These are phyloP conservation scores for Auricularia cornea DNA, from an alignment of 768 basidiomycete species.

Conservation along the genomic window DNA sequence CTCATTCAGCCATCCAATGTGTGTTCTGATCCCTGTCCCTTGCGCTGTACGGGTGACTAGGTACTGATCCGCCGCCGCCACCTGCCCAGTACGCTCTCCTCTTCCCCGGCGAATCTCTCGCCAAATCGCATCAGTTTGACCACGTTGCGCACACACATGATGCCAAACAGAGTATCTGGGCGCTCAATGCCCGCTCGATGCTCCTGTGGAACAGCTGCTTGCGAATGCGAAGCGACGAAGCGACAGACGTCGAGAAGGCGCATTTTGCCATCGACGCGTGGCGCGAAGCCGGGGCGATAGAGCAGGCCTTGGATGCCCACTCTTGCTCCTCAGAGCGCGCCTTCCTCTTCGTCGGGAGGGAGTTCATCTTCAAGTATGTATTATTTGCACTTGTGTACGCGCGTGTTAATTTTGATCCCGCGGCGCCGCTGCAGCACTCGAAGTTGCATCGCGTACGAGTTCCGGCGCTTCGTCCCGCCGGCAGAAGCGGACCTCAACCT, in stretches of 20 bases:
- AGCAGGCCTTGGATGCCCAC: slow-evolving; percentile 60
- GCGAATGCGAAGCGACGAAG: slow-evolving; percentile 36
- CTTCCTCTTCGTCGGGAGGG: slow-evolving; percentile 56
- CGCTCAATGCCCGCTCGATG: slow-evolving; percentile 74
- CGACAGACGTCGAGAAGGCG: slow-evolving; percentile 44
- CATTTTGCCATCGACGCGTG: slow-evolving; percentile 54
- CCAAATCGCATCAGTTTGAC: slow-evolving; percentile 19
- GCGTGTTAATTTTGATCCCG: slow-evolving; percentile 2
- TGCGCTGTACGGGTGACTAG: slow-evolving; percentile 6
- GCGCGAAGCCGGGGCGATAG: slow-evolving; percentile 57
- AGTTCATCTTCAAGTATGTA: slow-evolving; percentile 68
- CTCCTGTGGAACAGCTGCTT: slow-evolving; percentile 69
- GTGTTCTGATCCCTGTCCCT: slow-evolving; percentile 2
- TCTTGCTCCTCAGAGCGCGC: slow-evolving; percentile 62
- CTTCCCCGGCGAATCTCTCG: slow-evolving; percentile 70
- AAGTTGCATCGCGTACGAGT: slow-evolving; percentile 52
- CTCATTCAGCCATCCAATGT: slow-evolving; percentile 64
- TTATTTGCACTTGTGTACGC: neutral
- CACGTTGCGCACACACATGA: slow-evolving; percentile 36
- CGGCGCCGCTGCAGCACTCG: slow-evolving; percentile 40
- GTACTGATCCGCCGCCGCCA: slow-evolving; percentile 10
- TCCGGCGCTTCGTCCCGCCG: slow-evolving; percentile 59
- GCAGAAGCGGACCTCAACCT: slow-evolving; percentile 17
- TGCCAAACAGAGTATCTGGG: slow-evolving; percentile 74
- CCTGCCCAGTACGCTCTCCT: slow-evolving; percentile 46